Evolutionary conservation across 768 basidiomycete species (phyloP), one percentile per base, ranked within the genome.

Genomic region (Naganishia friedmannii): DNA sequence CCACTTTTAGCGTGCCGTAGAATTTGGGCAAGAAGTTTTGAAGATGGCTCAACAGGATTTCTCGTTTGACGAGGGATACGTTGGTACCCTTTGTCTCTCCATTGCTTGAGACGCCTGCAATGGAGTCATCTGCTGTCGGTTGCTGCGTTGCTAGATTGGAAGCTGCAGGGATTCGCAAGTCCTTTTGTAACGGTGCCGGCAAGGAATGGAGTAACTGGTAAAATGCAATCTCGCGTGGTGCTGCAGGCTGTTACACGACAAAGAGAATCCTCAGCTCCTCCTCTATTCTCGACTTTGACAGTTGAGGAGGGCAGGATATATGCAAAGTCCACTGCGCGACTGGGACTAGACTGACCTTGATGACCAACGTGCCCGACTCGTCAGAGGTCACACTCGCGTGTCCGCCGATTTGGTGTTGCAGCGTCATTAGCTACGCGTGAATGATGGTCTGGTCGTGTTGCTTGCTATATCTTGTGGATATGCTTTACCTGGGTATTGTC

Each of bases 1-100:
- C 48, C 48, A 95, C 81, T 72, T 83, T 86, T 48, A 96, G 83
- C 3, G 89, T 89, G 2, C 95, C 95, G 53, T 88, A 84, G 80
- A 92, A 96, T 51, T 83, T 85, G 13, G 93, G 91, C 5, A 89
- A 84, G 78, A 86, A 92, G 1, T 82, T 84, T 46, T 63, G 75
- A 42, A 81, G 75, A 31, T 70, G 72, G 28, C 67, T 54, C 42
- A 72, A 53, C 21, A 65, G 53, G 32, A 58, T 26, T 51, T 34
- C 31, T 3, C 46, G 57, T 26, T 15, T 54, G 54, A 54, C 26
- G 28, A 37, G 23, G 48, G 26, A 2, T 42, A 2, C 42, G 7
- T 17, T 2, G 42, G 42, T 42, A 10, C 34, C 6, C 12, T 37
- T 12, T 37, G 34, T 42, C 15, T 5, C 9, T 10, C 7, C 9